Base-by-base conservation (phyloP, 1,139 yeast genomes). In the Kodamaea arcana region DNA sequence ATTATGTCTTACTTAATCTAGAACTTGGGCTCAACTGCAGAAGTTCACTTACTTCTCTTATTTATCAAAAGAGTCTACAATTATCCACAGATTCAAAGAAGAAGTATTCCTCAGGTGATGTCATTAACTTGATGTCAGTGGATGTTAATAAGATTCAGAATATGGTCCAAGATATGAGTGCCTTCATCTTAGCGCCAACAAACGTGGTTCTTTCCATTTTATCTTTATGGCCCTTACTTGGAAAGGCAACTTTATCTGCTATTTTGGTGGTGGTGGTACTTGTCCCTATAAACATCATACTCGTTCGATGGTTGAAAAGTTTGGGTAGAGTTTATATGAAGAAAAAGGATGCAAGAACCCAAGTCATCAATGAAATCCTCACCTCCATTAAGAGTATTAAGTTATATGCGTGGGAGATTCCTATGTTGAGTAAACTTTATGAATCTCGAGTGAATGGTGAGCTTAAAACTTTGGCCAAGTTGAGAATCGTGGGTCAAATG, bases 371-470 rank as follows among this genome's bases (percentile, higher is more conserved):
- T 17, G 90, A 82, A 47, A 69, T 83, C 10, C 53, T 83, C 39
- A 68, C 77, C 27, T 73, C 80, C 34, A 78, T 83, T 41, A 83
- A 82, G 49, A 74, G 83, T 37, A 71, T 83, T 42, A 83, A 83
- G 53, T 62, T 83, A 14, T 83, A 83, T 46, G 80, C 86, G 1
- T 83, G 90, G 87, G 94, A 83, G 51, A 58, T 59, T 14, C 81
- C 90, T 13, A 75, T 81, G 72, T 52, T 78, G 24, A 60, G 65
- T 10, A 71, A 75, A 33, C 52, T 78, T 4, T 47, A 60, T 6
- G 69, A 70, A 34, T 65, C 73, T 16, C 68, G 84, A 57, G 73
- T 78, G 41, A 65, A 70, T 32, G 53, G 68, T 37, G 85, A 78
- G 47, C 52, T 78, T 36, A 56, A 54, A 28, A 74, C 75, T 41